phyloP scores from a whole-genome alignment of 768 basidiomycete species.

The Boletus bicolor region DNA sequence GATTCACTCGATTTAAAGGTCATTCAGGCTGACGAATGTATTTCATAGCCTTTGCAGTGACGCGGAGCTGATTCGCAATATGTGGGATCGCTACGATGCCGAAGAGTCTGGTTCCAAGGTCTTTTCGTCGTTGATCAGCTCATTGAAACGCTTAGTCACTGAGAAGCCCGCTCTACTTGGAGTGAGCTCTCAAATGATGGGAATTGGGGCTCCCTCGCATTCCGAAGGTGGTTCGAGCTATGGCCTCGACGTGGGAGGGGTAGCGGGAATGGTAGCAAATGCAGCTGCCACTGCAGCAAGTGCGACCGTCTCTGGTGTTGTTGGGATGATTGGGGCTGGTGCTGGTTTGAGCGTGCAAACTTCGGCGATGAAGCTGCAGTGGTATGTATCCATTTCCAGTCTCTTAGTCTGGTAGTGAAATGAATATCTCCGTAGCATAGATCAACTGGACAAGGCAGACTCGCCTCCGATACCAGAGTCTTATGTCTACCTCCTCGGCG shows the following conservation, averaged over 20 bases:
- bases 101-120: constrained; percentile 60
- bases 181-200: constrained; percentile 73
- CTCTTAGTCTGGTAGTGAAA: neutral
- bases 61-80: constrained; percentile 68
- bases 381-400: constrained; percentile 52
- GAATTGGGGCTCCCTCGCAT: constrained; percentile 58
- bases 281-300: constrained; percentile 80
- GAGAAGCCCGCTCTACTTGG: constrained; percentile 88
- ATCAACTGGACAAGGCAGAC: constrained; percentile 97
- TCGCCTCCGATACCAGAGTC: constrained; percentile 90
- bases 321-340: constrained; percentile 77
- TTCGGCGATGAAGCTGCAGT: constrained; percentile 86
- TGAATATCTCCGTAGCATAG: constrained; percentile 58
- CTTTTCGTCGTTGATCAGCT: constrained; percentile 74
- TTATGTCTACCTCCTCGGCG: constrained; percentile 88
- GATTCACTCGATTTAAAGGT: neutral
- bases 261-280: constrained; percentile 81
- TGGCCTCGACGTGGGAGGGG: constrained; percentile 59
- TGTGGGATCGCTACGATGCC: constrained; percentile 79
- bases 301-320: constrained; percentile 79
- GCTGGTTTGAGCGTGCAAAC: constrained; percentile 68
- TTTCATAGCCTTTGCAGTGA: constrained; percentile 67
- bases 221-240: constrained; percentile 36
- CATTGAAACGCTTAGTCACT: constrained; percentile 81
- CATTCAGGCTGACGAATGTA: constrained; percentile 1